Conservation (phyloP, 768 basidiomycete species). For the Holtermanniella nyarrowii region DNA sequence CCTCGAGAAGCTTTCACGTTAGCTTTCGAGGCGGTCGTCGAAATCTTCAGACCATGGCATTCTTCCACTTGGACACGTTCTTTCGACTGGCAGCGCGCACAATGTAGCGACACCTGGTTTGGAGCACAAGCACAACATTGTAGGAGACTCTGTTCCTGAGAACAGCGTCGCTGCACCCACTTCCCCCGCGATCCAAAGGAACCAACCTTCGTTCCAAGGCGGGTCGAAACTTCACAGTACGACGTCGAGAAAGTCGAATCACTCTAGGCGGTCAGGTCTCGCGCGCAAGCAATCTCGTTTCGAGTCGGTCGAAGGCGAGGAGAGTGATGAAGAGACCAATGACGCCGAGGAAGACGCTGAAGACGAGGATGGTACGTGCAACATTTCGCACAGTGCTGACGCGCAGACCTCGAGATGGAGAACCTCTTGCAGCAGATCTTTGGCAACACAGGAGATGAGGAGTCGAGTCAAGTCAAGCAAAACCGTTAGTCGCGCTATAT, state of each 20-base stretch:
- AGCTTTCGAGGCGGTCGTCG: background rate
- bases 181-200: no score
- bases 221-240: background rate
- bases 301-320: background rate
- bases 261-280: background rate
- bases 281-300: background rate
- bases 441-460: background rate
- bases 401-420: conserved; percentile 2
- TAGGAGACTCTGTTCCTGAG: background rate
- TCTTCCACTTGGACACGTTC: no score
- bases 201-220: background rate
- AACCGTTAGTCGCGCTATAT: background rate
- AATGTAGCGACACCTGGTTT: no score
- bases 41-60: background rate
- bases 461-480: background rate
- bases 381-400: background rate
- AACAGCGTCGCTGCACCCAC: background rate
- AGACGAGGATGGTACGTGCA: background rate
- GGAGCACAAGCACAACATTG: background rate
- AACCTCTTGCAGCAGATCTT: conserved; percentile 5
- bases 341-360: background rate
- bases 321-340: background rate
- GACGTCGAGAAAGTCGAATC: background rate
- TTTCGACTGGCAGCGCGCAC: no score
- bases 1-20: background rate